These are phyloP conservation scores for Kurtzmaniella quercitrusa DNA, from an alignment of 1,139 yeast genomes.

Conservation along the genomic window DNA sequence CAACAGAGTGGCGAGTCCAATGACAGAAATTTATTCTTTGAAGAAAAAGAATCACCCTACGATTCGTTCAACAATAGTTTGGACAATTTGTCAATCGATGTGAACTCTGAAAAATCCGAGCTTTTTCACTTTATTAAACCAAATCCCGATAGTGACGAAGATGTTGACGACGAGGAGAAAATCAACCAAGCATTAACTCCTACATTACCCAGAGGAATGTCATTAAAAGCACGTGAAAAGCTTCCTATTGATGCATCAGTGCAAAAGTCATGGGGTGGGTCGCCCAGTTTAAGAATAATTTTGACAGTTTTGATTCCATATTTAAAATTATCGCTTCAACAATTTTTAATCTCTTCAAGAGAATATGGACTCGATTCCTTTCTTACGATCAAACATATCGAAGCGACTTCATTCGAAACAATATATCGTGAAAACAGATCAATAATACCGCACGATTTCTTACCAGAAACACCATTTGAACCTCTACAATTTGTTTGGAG, in stretches of 20 bases:
- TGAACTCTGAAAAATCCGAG: not conserved
- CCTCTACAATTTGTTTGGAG: slow-evolving; percentile 61
- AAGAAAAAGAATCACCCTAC: slow-evolving; percentile 4
- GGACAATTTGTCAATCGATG: not conserved
- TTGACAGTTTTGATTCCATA: slow-evolving; percentile 40
- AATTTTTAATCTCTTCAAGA: slow-evolving; percentile 25
- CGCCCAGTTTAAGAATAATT: slow-evolving; percentile 44
- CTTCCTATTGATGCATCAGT: slow-evolving; percentile 48
- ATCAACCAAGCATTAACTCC: slow-evolving; percentile 35
- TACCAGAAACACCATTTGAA: slow-evolving; percentile 39
- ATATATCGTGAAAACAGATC: slow-evolving; percentile 17
- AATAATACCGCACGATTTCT: slow-evolving; percentile 29
- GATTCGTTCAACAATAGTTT: slow-evolving; percentile 1
- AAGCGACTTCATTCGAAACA: slow-evolving; percentile 24
- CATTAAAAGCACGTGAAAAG: slow-evolving; percentile 57
- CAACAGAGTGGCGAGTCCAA: slow-evolving; percentile 12
- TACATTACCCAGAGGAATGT: slow-evolving; percentile 59
- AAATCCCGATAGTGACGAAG: not conserved
- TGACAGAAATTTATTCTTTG: slow-evolving; percentile 1
- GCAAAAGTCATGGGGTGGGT: slow-evolving; percentile 59
- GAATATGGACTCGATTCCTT: slow-evolving; percentile 25
- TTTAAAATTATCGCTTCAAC: slow-evolving; percentile 31
- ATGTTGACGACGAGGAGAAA: not conserved
- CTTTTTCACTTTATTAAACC: not conserved
- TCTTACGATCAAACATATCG: slow-evolving; percentile 39